Percentiles rank a stretch among this genome's conserved stretches.
These are phyloP conservation scores for Lasiodiplodia citricola DNA, from an alignment of 2,329 filamentous ascomycete species.

Conservation along the genomic window DNA sequence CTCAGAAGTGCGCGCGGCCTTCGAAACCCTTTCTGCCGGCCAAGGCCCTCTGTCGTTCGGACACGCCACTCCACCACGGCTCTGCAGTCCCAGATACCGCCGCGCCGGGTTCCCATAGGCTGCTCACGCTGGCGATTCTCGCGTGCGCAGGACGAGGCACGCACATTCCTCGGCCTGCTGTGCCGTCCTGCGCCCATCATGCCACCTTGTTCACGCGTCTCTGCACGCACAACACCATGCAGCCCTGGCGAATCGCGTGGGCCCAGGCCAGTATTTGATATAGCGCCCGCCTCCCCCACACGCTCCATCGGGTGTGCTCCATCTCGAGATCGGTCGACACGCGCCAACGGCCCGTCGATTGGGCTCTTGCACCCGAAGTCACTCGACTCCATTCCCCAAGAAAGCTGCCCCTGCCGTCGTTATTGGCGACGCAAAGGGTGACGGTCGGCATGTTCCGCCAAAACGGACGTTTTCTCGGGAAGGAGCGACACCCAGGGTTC, in stretches of 20 bases:
- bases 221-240: constrained; percentile 23
- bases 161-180: constrained; percentile 11
- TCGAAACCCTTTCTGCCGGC: neutral
- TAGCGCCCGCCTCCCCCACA: neutral
- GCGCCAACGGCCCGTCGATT: neutral
- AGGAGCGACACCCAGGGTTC: neutral
- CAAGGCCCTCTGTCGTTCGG: constrained; percentile 16
- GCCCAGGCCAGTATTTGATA: constrained; percentile 6
- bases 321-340: neutral
- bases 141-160: constrained; percentile 15
- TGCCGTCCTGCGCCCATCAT: constrained; percentile 20
- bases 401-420: neutral
- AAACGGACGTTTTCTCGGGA: neutral
- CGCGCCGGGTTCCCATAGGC: constrained; percentile 13
- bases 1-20: neutral
- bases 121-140: constrained; percentile 13
- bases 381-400: constrained; percentile 1
- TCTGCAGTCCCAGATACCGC: constrained; percentile 17
- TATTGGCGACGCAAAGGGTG: constrained; percentile 13
- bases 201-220: constrained; percentile 1
- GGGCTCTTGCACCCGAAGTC: constrained; percentile 4
- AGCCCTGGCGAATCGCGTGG: constrained; percentile 12
- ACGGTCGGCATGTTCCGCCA: constrained; percentile 10
- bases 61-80: constrained; percentile 13
- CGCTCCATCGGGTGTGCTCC: constrained; percentile 10